Percentiles rank a stretch among this genome's conserved stretches.
Conservation (phyloP, 2,329 filamentous ascomycete genomes). For the Proliferodiscus dingleyae region DNA sequence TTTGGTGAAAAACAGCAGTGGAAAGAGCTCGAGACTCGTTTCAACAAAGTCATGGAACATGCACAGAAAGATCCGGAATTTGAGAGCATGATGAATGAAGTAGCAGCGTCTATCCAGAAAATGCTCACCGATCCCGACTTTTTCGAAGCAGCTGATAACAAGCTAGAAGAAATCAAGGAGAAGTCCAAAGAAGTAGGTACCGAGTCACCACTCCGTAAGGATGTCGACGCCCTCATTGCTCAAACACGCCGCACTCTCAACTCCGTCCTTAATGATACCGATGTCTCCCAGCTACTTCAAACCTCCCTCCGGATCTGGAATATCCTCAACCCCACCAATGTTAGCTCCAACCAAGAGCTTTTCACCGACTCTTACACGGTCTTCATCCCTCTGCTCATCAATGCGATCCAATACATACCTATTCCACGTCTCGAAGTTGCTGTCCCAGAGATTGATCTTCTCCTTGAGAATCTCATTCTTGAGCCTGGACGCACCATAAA, state of each 20-base stretch:
- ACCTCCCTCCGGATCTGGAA: slow-evolving; percentile 64
- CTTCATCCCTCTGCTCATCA: slow-evolving; percentile 72
- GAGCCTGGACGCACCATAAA: slow-evolving; percentile 84
- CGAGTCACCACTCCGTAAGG: slow-evolving; percentile 64
- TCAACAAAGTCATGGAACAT: slow-evolving; percentile 68
- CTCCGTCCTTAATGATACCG: slow-evolving; percentile 65
- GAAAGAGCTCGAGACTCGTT: slow-evolving; percentile 65
- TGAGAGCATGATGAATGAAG: slow-evolving; percentile 67
- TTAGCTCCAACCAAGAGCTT: slow-evolving; percentile 64
- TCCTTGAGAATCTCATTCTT: slow-evolving; percentile 86
- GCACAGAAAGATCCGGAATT: slow-evolving; percentile 76
- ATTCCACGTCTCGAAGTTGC: slow-evolving; percentile 88
- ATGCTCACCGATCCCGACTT: slow-evolving; percentile 84
- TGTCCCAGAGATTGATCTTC: slow-evolving; percentile 74
- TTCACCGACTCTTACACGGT: slow-evolving; percentile 72
- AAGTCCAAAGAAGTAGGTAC: slow-evolving; percentile 59
- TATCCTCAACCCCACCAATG: slow-evolving; percentile 62
- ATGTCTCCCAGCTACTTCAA: slow-evolving; percentile 63
- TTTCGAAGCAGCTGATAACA: slow-evolving; percentile 63
- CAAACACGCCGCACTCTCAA: slow-evolving; percentile 64
- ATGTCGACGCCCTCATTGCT: slow-evolving; percentile 66
- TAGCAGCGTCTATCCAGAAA: slow-evolving; percentile 70
- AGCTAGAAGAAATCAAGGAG: slow-evolving; percentile 46
- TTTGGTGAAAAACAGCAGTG: slow-evolving; percentile 73
- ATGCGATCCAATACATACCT: slow-evolving; percentile 78